Conservation (phyloP, 495 filamentous ascomycete species). For the Hypoxylon fuscum region DNA sequence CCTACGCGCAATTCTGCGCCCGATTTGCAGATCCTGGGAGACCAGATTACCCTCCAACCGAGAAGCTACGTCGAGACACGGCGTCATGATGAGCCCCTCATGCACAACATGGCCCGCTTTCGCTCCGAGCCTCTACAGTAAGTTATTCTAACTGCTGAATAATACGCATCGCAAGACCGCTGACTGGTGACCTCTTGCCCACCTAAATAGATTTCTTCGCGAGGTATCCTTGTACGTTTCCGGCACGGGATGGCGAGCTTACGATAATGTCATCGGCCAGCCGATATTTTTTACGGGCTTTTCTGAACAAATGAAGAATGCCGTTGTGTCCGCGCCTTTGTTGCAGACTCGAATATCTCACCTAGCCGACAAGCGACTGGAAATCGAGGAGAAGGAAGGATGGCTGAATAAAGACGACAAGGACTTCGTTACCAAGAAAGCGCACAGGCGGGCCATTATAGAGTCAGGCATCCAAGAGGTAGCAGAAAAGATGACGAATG, state of each 20-base stretch:
- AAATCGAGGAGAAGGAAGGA: slow-evolving; percentile 79
- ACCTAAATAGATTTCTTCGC: slow-evolving; percentile 77
- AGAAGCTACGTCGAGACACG: slow-evolving; percentile 70
- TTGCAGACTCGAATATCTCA: slow-evolving; percentile 77
- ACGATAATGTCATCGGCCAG: slow-evolving; percentile 89
- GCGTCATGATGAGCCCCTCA: slow-evolving; percentile 67
- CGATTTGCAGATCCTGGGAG: slow-evolving; percentile 82
- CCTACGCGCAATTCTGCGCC: slow-evolving; percentile 67
- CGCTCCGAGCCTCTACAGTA: slow-evolving; percentile 63
- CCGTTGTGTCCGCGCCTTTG: slow-evolving; percentile 77
- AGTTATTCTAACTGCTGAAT: slow-evolving; percentile 29
- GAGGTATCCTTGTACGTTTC: slow-evolving; percentile 91
- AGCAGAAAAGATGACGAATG: slow-evolving; percentile 82
- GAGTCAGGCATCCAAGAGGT: slow-evolving; percentile 71
- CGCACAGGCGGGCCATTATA: slow-evolving; percentile 68
- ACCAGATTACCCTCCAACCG: slow-evolving; percentile 81
- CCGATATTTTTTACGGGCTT: slow-evolving; percentile 94
- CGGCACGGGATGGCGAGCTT: slow-evolving; percentile 91
- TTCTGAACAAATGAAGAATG: slow-evolving; percentile 83
- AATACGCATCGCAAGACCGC: not conserved
- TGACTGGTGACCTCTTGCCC: slow-evolving; percentile 45
- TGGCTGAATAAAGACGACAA: slow-evolving; percentile 65
- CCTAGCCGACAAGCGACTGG: slow-evolving; percentile 76
- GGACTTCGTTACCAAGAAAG: slow-evolving; percentile 63
- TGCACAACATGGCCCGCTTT: slow-evolving; percentile 85